Percentiles rank a stretch among this genome's conserved stretches.
Conservation (phyloP, 2,329 filamentous ascomycete genomes). For the Tolypocladium nubicola region DNA sequence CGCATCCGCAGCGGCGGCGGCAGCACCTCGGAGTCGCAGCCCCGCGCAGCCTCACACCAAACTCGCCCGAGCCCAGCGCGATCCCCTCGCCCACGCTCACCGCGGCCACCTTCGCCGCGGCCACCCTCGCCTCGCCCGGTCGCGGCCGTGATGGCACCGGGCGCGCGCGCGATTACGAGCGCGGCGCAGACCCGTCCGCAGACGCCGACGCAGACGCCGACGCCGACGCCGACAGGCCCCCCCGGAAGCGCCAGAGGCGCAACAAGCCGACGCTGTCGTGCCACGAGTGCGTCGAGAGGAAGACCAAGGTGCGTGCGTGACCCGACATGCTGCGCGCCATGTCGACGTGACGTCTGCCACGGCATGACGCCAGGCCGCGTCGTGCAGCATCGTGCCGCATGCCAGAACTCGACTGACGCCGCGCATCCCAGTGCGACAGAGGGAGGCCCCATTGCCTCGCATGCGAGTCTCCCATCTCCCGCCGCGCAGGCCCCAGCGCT, state of each 20-base stretch:
- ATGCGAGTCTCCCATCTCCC: slow-evolving; percentile 32
- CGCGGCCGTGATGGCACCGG: background rate
- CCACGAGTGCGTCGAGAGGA: slow-evolving; percentile 69
- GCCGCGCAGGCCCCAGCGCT: slow-evolving; percentile 1
- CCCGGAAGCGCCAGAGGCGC: slow-evolving; percentile 66
- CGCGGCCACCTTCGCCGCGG: too few species aligned
- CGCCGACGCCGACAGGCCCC: slow-evolving; percentile 24
- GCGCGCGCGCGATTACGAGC: background rate
- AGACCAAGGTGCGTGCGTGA: slow-evolving; percentile 55
- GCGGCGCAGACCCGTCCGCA: background rate
- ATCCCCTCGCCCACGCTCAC: too few species aligned
- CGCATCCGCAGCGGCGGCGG: background rate
- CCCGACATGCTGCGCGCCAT: background rate
- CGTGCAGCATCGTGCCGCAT: background rate
- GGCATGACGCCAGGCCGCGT: too few species aligned
- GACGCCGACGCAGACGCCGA: slow-evolving; percentile 3
- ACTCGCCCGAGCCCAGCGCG: too few species aligned
- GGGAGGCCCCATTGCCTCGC: slow-evolving; percentile 58
- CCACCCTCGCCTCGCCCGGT: too few species aligned
- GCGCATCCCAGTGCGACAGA: slow-evolving; percentile 53
- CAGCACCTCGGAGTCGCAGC: background rate
- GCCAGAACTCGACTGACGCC: background rate
- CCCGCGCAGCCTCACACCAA: too few species aligned
- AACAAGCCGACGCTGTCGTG: slow-evolving; percentile 78
- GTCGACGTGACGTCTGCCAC: too few species aligned